Evolutionary conservation across 2,329 filamentous ascomycete genomes (phyloP), one percentile per base, ranked within the genome.

Genomic region (Diaporthe sp.): DNA sequence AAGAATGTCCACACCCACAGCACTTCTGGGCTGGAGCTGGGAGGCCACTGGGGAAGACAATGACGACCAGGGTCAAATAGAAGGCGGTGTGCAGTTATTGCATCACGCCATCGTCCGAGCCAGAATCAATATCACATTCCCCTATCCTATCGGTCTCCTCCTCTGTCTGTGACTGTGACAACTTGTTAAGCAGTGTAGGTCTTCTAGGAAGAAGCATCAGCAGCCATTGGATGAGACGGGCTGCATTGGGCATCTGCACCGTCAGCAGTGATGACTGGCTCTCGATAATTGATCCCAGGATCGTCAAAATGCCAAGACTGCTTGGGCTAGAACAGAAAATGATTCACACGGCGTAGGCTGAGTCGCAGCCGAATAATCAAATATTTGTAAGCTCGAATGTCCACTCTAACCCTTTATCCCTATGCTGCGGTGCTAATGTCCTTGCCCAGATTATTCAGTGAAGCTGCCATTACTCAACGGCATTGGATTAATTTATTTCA

Each of bases 391-490:
- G 62, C 44, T 37, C 12, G 28, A 51, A 0, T 25, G 22, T 37
- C 31, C 44, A 39, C 19, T 1, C 19, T 19, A 12, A 12, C 31
- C 19, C 9, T 31, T 49, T 1, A 8, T n/a, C n/a, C 28, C 61
- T n/a, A 10, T 25, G 2, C 25, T 19, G 2, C 4, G 17, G 5
- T 2, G 25, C 39, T 8, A 6, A 2, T 4, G 2, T 37, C 2
- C 15, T 25, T 12, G 17, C 31, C 10, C 4, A 9, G 22, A 25
- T 39, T 46, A 17, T 10, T 4, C 25, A 68, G 46, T 17, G 19
- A 53, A 3, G 22, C 6, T 46, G 60, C 9, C 25, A 2, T 28
- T 39, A 4, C n/a, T 8, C 22, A 17, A 46, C 61, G 15, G 17
- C 12, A 31, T 34, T 22, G 4, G 19, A 6, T 5, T 3, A 3